Base-by-base conservation (phyloP, 176 grass and related monocot genomes). In the Alloteropsis semialata region DNA sequence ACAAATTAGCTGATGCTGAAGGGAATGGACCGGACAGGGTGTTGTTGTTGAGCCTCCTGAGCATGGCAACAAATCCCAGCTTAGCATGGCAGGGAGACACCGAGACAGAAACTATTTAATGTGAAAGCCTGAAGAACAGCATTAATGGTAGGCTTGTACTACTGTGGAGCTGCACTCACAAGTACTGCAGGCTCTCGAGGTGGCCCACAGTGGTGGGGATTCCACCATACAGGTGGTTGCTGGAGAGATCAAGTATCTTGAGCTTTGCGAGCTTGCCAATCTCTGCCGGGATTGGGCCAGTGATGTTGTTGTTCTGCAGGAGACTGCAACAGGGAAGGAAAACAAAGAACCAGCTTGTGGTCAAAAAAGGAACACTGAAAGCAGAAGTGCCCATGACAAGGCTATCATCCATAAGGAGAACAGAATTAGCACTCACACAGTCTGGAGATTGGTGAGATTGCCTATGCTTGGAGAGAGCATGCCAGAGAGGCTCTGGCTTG, bases 31-130 rank as follows among this genome's bases (percentile, higher is more conserved):
- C 96, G 22, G 88, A 89, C 70, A 96, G 79, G 39, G 79, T 92
- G 76, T 99, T 99, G 69, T 93, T 99, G 81, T 94, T 99, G 32
- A 99, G 96, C 83, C 78, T 91, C 89, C 91, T 99, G 90, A 74
- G 41, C 46, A 87, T 57, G 74, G 41, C 58, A 90, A 57, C 24
- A 77, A 19, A 37, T n/a, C 69, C 49, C 55, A 77, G 32, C 22
- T 81, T 77, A 58, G 36, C 64, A 86, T 65, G 64, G 7, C 36
- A 61, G 22, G 6, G n/a, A n/a, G n/a, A n/a, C n/a, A n/a, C n/a
- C n/a, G n/a, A 10, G 25, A 74, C 77, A 61, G 33, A 53, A 50
- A 66, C 37, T 75, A 37, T 74, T 72, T 27, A 66, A 55, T 64
- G 61, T 45, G 62, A 12, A 73, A 39, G 10, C 2, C 8, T 29